phyloP scores from a whole-genome alignment of 345 rosid species.

The Acer saccharum region DNA sequence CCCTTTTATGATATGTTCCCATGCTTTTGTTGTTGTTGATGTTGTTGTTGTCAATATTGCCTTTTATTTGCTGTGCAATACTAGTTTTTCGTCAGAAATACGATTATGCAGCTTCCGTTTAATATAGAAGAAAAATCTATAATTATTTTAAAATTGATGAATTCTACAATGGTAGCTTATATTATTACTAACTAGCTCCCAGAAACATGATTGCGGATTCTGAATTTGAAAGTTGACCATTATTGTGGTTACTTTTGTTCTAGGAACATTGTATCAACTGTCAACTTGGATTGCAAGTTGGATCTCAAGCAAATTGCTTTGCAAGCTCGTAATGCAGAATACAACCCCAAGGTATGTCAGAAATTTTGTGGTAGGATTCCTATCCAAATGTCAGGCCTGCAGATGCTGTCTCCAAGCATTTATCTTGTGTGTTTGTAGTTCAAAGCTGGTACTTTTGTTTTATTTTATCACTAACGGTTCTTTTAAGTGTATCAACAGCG shows the following conservation, averaged over 20 bases:
- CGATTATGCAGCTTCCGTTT: neutral
- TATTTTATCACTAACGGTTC: constrained; percentile 12
- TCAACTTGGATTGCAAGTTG: constrained; percentile 82
- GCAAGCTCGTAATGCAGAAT: constrained; percentile 88
- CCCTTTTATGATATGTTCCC: too few species aligned
- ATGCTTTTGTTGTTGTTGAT: too few species aligned
- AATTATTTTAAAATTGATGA: neutral
- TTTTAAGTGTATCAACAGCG: constrained; percentile 46
- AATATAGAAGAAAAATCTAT: neutral
- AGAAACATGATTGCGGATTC: neutral
- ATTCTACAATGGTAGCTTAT: neutral
- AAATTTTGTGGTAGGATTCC: neutral
- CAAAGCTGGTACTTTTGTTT: neutral
- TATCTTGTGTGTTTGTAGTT: neutral
- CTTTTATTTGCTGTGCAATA: neutral
- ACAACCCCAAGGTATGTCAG: constrained; percentile 66
- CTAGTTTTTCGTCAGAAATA: neutral
- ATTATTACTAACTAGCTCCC: neutral
- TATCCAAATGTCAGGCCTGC: neutral
- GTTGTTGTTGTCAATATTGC: neutral
- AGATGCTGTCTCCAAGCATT: neutral
- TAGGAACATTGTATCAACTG: constrained; percentile 83
- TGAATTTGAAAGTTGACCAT: neutral
- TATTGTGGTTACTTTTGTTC: constrained; percentile 11
- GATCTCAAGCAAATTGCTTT: constrained; percentile 79